Base-by-base conservation (phyloP, 306 rosid genomes). In the Biancaea sappan region DNA sequence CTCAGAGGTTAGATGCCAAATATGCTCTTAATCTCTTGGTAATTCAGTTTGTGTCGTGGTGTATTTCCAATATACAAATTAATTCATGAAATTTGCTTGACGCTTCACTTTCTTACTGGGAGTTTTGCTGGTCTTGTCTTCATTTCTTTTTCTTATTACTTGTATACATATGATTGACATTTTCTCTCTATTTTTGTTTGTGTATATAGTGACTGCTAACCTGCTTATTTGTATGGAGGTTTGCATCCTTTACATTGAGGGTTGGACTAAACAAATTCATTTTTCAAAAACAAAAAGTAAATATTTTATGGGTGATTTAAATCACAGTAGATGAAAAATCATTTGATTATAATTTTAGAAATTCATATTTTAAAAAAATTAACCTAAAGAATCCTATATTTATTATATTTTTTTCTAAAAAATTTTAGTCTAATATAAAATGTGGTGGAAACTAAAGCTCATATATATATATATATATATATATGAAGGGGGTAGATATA, bases 1-100 rank as follows among this genome's bases (percentile, higher is more conserved):
- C 46, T 80, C 88, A 0, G 86, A 94, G 98, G 99, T 94, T 71
- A 76, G 86, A 73, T 51, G 73, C 59, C 72, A 47, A 77, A 19
- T 35, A 28, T 72, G 14, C 50, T 18, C 15, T 40, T 63, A 14
- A 12, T 29, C 26, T 22, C 74, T 31, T 72, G 61, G 18, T 5
- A 11, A 13, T 15, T 19, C 29, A 9, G 46, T 15, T 24, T 11
- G 9, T 9, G 22, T 1, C 43, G 3, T 64, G 72, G 47, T 67
- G 24, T 6, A 16, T 16, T 32, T 29, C 12, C 21, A 25, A 54
- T 25, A 14, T 15, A n/a, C 10, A 29, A 57, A 28, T 4, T 26
- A 26, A 56, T 9, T 28, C n/a, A n/a, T n/a, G n/a, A n/a, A n/a
- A n/a, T n/a, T n/a, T n/a, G n/a, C n/a, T n/a, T n/a, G n/a, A n/a